phyloP scores from a whole-genome alignment of 2,329 filamentous ascomycete genomes.

The Aureobasidium mangrovei region DNA sequence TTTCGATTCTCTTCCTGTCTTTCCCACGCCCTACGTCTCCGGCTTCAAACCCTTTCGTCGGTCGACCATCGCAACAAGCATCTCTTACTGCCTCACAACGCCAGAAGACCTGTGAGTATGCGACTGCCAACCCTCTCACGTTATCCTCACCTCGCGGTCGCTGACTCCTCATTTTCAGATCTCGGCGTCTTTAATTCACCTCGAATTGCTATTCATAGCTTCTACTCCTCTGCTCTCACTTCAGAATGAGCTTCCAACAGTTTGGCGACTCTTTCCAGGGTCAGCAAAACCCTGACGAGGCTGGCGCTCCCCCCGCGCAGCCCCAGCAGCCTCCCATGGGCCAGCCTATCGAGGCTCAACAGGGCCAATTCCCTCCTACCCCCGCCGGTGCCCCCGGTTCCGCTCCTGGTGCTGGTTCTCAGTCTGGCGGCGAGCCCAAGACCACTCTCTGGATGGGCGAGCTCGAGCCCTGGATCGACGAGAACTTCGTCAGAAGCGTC shows the following conservation, averaged over 20 bases:
- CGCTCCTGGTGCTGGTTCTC: constrained; percentile 30
- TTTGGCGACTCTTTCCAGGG: constrained; percentile 53
- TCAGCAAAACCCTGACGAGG: constrained; percentile 44
- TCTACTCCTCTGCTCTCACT: neutral
- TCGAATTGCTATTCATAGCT: neutral
- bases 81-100: constrained; percentile 7
- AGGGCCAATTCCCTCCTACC: constrained; percentile 32
- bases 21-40: constrained; percentile 2
- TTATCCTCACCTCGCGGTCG: neutral
- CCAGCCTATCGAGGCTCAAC: constrained; percentile 46
- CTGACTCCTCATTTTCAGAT: neutral
- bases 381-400: constrained; percentile 40
- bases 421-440: constrained; percentile 38
- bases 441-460: constrained; percentile 81
- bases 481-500: constrained; percentile 94
- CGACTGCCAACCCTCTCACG: neutral
- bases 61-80: constrained; percentile 13
- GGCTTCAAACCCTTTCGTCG: constrained; percentile 3
- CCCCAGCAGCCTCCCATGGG: constrained; percentile 47
- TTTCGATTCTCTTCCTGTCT: constrained; percentile 15
- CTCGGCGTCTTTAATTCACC: constrained; percentile 10
- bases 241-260: constrained; percentile 57
- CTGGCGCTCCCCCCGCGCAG: constrained; percentile 44
- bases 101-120: constrained; percentile 5
- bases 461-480: constrained; percentile 97